phyloP scores from a whole-genome alignment of 2,329 filamentous ascomycete genomes.

The Apiospora aurea region DNA sequence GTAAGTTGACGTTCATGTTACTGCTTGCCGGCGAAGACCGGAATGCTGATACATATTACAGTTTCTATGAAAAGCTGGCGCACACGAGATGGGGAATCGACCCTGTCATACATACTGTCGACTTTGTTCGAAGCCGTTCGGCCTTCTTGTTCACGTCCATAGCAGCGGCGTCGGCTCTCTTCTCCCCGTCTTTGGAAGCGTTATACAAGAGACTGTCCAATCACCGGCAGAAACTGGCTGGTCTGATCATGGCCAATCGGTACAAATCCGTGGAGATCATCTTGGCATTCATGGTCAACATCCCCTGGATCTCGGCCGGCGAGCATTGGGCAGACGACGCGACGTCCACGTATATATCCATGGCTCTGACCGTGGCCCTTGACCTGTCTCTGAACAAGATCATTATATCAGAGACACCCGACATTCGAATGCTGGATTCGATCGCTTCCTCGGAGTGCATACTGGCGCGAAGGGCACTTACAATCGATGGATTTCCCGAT shows the following conservation, averaged over 20 bases:
- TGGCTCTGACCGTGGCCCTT: constrained; percentile 72
- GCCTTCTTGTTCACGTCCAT: constrained; percentile 77
- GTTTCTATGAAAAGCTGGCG: constrained; percentile 73
- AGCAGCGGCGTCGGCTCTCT: constrained; percentile 71
- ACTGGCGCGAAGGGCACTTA: constrained; percentile 69
- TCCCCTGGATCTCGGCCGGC: constrained; percentile 77
- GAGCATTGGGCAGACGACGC: constrained; percentile 75
- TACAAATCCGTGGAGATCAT: constrained; percentile 77
- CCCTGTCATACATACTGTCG: constrained; percentile 68
- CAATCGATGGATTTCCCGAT: constrained; percentile 72
- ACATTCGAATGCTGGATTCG: constrained; percentile 47
- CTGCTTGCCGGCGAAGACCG: neutral
- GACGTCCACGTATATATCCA: constrained; percentile 74
- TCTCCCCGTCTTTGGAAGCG: constrained; percentile 68
- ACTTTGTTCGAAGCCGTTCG: constrained; percentile 71
- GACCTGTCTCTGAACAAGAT: constrained; percentile 76
- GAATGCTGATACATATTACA: constrained; percentile 39
- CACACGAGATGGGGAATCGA: constrained; percentile 80
- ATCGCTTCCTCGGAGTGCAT: constrained; percentile 73
- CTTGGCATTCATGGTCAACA: constrained; percentile 76
- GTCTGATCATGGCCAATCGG: constrained; percentile 66
- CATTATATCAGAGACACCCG: constrained; percentile 61
- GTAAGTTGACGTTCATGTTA: constrained; percentile 50
- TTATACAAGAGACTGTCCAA: constrained; percentile 70
- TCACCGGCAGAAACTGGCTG: constrained; percentile 68